Evolutionary conservation across 148 eudicot species (phyloP).

Genomic region (Vaccinium macrocarpon): DNA sequence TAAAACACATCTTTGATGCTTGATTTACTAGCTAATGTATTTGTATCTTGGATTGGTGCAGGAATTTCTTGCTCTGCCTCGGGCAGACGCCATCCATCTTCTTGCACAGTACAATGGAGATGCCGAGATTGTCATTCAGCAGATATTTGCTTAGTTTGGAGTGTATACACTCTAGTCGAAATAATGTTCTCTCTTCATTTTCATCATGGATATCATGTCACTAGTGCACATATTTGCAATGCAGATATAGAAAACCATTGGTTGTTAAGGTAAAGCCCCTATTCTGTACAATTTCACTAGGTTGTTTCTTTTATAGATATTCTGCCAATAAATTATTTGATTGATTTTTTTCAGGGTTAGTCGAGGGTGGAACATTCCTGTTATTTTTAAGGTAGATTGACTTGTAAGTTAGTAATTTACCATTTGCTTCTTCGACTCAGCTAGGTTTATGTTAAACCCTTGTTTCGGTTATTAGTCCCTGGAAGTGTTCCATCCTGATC

Average conservation of each 20-base stretch:
- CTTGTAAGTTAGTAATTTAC: not conserved
- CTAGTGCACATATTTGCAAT: slow-evolving; percentile 17
- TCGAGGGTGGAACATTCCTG: not conserved
- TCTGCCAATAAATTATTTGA: not conserved
- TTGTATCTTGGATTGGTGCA: slow-evolving; percentile 28
- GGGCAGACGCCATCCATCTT: slow-evolving; percentile 91
- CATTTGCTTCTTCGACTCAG: not conserved
- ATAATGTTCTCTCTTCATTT: slow-evolving; percentile 19
- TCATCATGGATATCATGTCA: slow-evolving; percentile 4
- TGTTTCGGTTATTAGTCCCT: not conserved
- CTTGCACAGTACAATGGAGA: slow-evolving; percentile 79
- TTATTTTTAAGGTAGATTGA: not conserved
- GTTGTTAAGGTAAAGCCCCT: not conserved
- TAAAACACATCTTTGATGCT: not conserved
- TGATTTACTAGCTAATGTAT: not conserved
- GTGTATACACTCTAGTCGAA: slow-evolving; percentile 2
- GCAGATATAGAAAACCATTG: not conserved
- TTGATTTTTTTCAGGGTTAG: not conserved
- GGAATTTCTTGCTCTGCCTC: slow-evolving; percentile 91
- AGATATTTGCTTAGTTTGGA: slow-evolving; percentile 55
- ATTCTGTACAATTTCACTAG: not conserved
- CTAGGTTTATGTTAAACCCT: not conserved
- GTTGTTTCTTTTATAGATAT: not conserved
- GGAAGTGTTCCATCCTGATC: not conserved
- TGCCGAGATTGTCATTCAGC: slow-evolving; percentile 88